Conservation (phyloP, 257 asterid species). For the Knoxia roxburghii region DNA sequence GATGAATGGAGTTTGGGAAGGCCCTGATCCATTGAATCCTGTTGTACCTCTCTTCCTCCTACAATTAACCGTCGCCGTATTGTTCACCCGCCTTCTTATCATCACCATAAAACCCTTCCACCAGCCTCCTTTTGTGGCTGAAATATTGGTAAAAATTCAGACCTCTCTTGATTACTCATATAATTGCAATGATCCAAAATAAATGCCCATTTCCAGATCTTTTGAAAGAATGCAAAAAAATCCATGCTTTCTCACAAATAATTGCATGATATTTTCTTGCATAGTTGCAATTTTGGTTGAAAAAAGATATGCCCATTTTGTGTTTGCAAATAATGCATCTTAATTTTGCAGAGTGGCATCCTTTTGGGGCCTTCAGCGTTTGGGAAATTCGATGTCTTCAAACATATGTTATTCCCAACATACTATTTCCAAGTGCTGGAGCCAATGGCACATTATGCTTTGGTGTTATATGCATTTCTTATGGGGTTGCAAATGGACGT, state of each 20-base stretch:
- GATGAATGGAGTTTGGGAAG: slow-evolving; percentile 93
- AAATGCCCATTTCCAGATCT: no score
- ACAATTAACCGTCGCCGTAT: slow-evolving; percentile 59
- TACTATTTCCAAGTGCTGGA: slow-evolving; percentile 56
- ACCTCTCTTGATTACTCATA: no score
- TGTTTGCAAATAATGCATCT: not conserved
- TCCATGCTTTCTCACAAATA: no score
- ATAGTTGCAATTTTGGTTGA: no score
- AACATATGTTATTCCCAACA: slow-evolving; percentile 47
- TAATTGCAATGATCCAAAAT: no score
- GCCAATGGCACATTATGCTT: slow-evolving; percentile 82
- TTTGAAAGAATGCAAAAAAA: no score
- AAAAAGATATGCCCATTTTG: no score
- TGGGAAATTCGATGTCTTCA: slow-evolving; percentile 37
- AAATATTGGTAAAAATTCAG: slow-evolving; percentile 50
- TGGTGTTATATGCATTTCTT: slow-evolving; percentile 63
- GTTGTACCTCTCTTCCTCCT: slow-evolving; percentile 79
- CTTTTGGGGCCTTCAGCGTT: slow-evolving; percentile 67
- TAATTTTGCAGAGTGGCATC: slow-evolving; percentile 57
- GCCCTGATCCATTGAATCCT: slow-evolving; percentile 83
- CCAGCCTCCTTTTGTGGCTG: slow-evolving; percentile 73
- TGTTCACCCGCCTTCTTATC: slow-evolving; percentile 44
- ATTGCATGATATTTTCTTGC: no score
- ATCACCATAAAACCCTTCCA: slow-evolving; percentile 48
- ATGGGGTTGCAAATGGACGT: slow-evolving; percentile 71